phyloP scores from a whole-genome alignment of 345 rosid genomes.

The Hevea brasiliensis region DNA sequence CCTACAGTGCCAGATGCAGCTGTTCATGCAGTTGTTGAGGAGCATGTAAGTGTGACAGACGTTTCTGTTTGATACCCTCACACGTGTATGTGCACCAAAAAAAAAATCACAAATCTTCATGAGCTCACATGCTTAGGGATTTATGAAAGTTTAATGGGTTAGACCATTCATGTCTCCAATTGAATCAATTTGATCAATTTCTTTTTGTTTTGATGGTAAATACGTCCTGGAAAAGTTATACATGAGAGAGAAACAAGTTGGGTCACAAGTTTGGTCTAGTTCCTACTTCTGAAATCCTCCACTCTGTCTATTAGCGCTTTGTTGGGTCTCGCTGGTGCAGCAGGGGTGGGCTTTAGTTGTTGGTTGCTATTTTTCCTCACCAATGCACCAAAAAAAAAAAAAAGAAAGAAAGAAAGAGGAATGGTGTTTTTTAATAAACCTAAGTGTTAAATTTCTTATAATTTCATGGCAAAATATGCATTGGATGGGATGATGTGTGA shows the following conservation, averaged over 20 bases:
- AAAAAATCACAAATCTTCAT: background rate
- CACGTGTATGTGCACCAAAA: background rate
- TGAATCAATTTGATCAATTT: background rate
- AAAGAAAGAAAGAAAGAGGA: no score
- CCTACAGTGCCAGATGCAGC: constrained; percentile 79
- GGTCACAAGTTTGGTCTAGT: background rate
- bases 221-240: background rate
- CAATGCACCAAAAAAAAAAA: no score
- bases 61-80: background rate
- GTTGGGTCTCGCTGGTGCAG: background rate
- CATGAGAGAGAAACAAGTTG: background rate
- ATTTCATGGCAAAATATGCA: no score
- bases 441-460: no score
- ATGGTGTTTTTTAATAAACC: no score
- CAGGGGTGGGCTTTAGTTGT: background rate
- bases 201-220: background rate
- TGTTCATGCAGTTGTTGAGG: constrained; percentile 96
- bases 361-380: no score
- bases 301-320: background rate
- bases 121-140: background rate
- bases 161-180: background rate
- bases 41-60: constrained; percentile 68
- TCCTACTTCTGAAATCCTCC: background rate
- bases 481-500: no score
- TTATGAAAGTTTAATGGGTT: background rate